Conservation (phyloP, 805 yeast species). For the Lipomyces starkeyi region DNA sequence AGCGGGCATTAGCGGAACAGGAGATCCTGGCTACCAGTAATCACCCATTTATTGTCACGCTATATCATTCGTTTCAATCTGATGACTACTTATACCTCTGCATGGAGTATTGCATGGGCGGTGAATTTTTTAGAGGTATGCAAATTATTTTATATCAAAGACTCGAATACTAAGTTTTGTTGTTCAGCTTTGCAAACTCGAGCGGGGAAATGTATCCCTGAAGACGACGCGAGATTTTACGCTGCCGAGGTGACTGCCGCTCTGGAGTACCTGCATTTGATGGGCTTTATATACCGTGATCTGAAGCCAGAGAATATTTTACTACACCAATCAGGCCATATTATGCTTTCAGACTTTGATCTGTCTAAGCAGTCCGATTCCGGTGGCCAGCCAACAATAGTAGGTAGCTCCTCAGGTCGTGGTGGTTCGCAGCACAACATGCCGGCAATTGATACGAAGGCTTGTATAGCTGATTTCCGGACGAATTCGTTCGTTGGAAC, state of each 20-base stretch:
- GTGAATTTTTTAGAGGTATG: conserved; percentile 81
- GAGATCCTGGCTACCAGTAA: conserved; percentile 93
- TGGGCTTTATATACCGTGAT: conserved; percentile 97
- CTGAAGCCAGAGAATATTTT: conserved; percentile 95
- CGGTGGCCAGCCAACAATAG: conserved; percentile 76
- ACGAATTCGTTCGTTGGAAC: conserved; percentile 99
- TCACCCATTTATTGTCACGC: conserved; percentile 95
- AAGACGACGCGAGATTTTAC: conserved; percentile 88
- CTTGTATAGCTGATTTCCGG: conserved; percentile 93
- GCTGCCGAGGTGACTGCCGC: conserved; percentile 98
- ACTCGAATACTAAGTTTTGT: conserved; percentile 6
- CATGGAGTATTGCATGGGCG: conserved; percentile 99
- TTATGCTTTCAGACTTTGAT: conserved; percentile 97
- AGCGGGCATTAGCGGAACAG: conserved; percentile 94
- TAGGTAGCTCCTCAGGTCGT: conserved; percentile 43
- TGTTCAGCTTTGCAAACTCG: conserved; percentile 81
- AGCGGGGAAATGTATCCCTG: conserved; percentile 80
- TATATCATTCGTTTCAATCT: conserved; percentile 95
- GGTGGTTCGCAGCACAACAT: conserved; percentile 49
- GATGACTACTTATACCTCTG: conserved; percentile 89
- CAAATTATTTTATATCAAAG: neutral
- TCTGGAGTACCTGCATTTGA: conserved; percentile 88
- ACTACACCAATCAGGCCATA: conserved; percentile 95
- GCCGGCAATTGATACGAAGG: conserved; percentile 87
- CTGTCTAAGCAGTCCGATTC: conserved; percentile 85